Conservation (phyloP, 2,329 filamentous ascomycete genomes). For the Botrytis porri region DNA sequence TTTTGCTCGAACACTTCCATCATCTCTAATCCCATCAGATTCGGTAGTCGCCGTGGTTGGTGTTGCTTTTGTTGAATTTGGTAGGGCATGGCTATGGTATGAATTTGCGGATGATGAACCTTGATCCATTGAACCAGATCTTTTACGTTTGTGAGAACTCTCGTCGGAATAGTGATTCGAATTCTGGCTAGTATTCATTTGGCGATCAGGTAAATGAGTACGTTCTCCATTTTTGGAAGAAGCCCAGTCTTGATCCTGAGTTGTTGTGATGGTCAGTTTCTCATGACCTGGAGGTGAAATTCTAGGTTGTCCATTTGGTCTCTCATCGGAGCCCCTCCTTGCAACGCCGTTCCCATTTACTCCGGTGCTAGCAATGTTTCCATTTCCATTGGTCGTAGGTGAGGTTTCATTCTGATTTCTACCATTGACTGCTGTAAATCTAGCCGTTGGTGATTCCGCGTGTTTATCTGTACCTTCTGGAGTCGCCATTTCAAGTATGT, state of each 20-base stretch:
- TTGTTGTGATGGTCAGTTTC: conserved; percentile 37
- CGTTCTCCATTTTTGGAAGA: conserved; percentile 32
- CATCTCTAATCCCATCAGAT: conserved; percentile 39
- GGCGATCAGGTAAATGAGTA: conserved; percentile 19
- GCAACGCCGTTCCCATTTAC: conserved; percentile 27
- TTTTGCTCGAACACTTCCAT: conserved; percentile 41
- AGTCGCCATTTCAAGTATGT: conserved; percentile 22
- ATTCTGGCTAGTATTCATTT: conserved; percentile 27
- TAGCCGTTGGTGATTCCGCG: conserved; percentile 35
- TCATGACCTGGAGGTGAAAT: conserved; percentile 37
- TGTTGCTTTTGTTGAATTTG: conserved; percentile 39
- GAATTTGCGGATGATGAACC: conserved; percentile 37
- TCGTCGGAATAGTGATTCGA: conserved; percentile 38
- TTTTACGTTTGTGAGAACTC: conserved; percentile 62
- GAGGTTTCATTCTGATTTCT: conserved; percentile 26
- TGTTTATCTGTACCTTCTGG: conserved; percentile 26
- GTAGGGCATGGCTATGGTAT: conserved; percentile 40
- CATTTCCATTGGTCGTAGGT: conserved; percentile 10
- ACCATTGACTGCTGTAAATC: conserved; percentile 40
- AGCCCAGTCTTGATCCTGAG: conserved; percentile 37
- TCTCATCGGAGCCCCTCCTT: conserved; percentile 36
- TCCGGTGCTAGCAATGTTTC: conserved; percentile 17
- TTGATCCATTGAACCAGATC: conserved; percentile 60
- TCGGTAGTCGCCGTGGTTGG: conserved; percentile 35
- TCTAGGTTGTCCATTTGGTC: conserved; percentile 35